Evolutionary conservation across 2,329 filamentous ascomycete species (phyloP).

Genomic region (Colletotrichum godetiae): DNA sequence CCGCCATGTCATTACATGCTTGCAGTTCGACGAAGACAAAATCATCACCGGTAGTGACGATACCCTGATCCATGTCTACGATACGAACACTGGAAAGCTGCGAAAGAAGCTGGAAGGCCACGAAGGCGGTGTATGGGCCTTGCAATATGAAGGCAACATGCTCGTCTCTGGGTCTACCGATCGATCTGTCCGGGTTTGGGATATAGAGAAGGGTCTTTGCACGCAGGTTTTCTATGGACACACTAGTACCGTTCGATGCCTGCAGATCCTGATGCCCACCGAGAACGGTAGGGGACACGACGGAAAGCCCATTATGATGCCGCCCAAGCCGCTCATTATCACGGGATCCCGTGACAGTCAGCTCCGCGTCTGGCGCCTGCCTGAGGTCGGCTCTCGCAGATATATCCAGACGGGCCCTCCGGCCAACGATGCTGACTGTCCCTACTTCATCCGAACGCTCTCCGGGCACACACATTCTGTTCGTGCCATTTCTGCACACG

Average conservation of each 20-base stretch:
- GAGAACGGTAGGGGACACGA: conserved; percentile 78
- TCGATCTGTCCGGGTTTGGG: conserved; percentile 98
- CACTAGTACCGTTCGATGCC: conserved; percentile 94
- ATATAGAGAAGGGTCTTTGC: conserved; percentile 92
- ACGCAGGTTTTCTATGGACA: conserved; percentile 98
- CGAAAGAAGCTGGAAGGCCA: conserved; percentile 89
- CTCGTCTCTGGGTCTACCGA: conserved; percentile 97
- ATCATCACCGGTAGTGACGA: conserved; percentile 98
- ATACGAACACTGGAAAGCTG: conserved; percentile 91
- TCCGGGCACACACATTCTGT: conserved; percentile 93
- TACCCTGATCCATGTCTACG: conserved; percentile 97
- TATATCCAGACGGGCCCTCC: conserved; percentile 85
- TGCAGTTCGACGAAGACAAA: conserved; percentile 98
- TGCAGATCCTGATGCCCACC: conserved; percentile 92
- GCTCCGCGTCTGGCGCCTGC: conserved; percentile 92
- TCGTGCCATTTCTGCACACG: conserved; percentile 93
- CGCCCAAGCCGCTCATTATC: conserved; percentile 94
- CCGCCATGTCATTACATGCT: conserved; percentile 94
- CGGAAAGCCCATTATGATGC: conserved; percentile 86
- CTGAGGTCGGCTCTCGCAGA: conserved; percentile 79
- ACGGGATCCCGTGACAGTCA: conserved; percentile 96
- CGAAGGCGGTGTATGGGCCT: conserved; percentile 96
- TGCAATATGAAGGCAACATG: conserved; percentile 96
- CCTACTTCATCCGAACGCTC: conserved; percentile 91
- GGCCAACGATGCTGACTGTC: conserved; percentile 82